These are phyloP conservation scores for Globisporangium spiculum DNA, from an alignment of 352 stramenopile species.

Conservation along the genomic window DNA sequence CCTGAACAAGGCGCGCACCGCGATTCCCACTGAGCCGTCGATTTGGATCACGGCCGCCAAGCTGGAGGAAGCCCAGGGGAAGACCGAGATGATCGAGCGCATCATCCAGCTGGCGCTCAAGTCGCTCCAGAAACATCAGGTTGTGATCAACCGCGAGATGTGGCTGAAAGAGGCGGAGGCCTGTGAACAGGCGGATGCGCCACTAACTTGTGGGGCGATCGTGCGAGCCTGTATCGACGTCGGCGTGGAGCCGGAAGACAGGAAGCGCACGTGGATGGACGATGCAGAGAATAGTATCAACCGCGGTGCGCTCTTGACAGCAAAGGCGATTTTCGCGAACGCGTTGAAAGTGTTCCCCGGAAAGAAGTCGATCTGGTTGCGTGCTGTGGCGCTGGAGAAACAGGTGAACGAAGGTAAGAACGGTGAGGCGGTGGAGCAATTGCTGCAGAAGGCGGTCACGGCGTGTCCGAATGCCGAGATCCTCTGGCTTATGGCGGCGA, in stretches of 20 bases:
- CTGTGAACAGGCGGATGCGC: constrained; percentile 88
- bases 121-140: constrained; percentile 88
- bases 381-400: constrained; percentile 96
- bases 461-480: constrained; percentile 94
- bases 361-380: constrained; percentile 96
- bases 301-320: constrained; percentile 86
- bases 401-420: constrained; percentile 84
- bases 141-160: constrained; percentile 92
- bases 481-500: constrained; percentile 97
- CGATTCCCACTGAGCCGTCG: constrained; percentile 94
- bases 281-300: constrained; percentile 93
- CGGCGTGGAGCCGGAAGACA: constrained; percentile 95
- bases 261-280: constrained; percentile 96
- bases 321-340: constrained; percentile 93
- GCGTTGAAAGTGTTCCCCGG: constrained; percentile 85
- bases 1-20: constrained; percentile 94
- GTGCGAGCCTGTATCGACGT: constrained; percentile 92
- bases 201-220: constrained; percentile 94
- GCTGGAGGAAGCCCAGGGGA: constrained; percentile 97
- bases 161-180: constrained; percentile 97
- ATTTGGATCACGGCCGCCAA: constrained; percentile 99
- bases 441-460: constrained; percentile 93
- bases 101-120: constrained; percentile 83
- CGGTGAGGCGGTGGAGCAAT: constrained; percentile 70
- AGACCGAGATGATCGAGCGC: constrained; percentile 77